A percentile compares a stretch with the other conserved stretches of the same genome.
Evolutionary conservation across 2,329 filamentous ascomycete genomes (phyloP).

Genomic region (Paracorniculantispora psalliotae): DNA sequence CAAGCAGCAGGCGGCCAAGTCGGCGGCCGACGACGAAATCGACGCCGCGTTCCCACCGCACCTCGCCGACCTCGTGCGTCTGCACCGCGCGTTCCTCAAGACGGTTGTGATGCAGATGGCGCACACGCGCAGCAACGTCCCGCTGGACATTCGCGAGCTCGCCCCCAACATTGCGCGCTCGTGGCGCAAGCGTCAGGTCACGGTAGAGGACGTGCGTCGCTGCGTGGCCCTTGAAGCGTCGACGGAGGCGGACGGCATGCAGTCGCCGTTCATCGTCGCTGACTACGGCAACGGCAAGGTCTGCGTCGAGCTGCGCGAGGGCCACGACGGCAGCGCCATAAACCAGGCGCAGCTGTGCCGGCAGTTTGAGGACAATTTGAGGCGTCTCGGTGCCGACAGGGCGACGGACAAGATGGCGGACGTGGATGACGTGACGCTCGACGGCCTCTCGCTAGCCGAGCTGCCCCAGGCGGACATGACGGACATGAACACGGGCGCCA

Average conservation of each 20-base stretch:
- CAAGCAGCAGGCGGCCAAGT: conserved; percentile 27
- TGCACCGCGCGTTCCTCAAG: conserved; percentile 64
- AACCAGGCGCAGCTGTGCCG: conserved; percentile 49
- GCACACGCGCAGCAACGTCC: conserved; percentile 59
- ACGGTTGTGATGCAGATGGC: conserved; percentile 64
- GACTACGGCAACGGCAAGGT: conserved; percentile 51
- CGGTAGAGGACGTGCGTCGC: conserved; percentile 59
- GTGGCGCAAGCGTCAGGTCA: conserved; percentile 68
- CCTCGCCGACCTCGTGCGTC: conserved; percentile 53
- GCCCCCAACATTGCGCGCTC: conserved; percentile 59
- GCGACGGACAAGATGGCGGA: conserved; percentile 27
- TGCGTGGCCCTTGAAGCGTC: conserved; percentile 57
- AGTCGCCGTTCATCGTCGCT: conserved; percentile 39
- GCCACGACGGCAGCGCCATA: conserved; percentile 33
- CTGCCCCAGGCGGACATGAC: conserved; percentile 33
- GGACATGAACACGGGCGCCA: conserved; percentile 28
- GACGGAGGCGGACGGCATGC: conserved; percentile 24
- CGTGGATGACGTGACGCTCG: conserved; percentile 45
- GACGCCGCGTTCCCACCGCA: conserved; percentile 41
- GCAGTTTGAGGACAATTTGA: conserved; percentile 50
- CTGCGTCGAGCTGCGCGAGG: conserved; percentile 52
- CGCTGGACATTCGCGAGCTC: conserved; percentile 59
- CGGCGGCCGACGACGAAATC: conserved; percentile 18
- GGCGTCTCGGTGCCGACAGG: conserved; percentile 36
- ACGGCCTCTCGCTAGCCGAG: conserved; percentile 46